phyloP scores from a whole-genome alignment of 192 early-diverging fungal species.

The Ambispora gerdemannii region DNA sequence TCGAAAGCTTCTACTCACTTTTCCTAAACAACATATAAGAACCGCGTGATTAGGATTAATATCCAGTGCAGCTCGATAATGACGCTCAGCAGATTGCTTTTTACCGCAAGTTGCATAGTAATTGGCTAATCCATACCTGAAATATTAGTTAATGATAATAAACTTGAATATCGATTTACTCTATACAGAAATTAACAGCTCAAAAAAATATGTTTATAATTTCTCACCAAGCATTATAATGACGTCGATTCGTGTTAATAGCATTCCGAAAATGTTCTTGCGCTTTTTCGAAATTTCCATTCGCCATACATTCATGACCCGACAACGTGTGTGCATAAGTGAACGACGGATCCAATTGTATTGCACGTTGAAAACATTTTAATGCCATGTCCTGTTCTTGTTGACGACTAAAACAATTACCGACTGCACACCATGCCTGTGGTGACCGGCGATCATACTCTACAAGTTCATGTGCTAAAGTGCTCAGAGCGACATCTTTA shows the following conservation, averaged over 20 bases:
- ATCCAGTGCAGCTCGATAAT: constrained; percentile 66
- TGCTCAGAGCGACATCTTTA: constrained; percentile 65
- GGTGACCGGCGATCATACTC: constrained; percentile 62
- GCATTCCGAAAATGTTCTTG: constrained; percentile 70
- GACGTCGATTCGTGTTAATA: constrained; percentile 65
- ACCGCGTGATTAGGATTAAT: constrained; percentile 74
- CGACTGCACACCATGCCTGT: constrained; percentile 78
- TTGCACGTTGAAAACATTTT: constrained; percentile 71
- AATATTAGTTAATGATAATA: not conserved
- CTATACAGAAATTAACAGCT: too few relatives aligned
- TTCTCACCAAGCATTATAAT: constrained; percentile 82
- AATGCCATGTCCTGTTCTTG: constrained; percentile 74
- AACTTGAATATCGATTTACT: not conserved
- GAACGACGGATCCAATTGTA: constrained; percentile 62
- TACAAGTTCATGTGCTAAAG: constrained; percentile 73
- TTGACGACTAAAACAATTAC: constrained; percentile 71
- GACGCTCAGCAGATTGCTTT: constrained; percentile 64
- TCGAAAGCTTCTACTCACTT: constrained; percentile 40
- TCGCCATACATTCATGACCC: constrained; percentile 76
- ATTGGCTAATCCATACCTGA: constrained; percentile 75
- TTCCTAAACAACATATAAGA: constrained; percentile 68
- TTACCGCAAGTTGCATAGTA: constrained; percentile 73
- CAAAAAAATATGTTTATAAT: too few relatives aligned
- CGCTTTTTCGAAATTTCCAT: constrained; percentile 74
- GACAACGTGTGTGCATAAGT: constrained; percentile 81